Evolutionary conservation across 306 rosid genomes (phyloP), one percentile per base, ranked within the genome.

Genomic region (Herpetospermum pedunculosum): DNA sequence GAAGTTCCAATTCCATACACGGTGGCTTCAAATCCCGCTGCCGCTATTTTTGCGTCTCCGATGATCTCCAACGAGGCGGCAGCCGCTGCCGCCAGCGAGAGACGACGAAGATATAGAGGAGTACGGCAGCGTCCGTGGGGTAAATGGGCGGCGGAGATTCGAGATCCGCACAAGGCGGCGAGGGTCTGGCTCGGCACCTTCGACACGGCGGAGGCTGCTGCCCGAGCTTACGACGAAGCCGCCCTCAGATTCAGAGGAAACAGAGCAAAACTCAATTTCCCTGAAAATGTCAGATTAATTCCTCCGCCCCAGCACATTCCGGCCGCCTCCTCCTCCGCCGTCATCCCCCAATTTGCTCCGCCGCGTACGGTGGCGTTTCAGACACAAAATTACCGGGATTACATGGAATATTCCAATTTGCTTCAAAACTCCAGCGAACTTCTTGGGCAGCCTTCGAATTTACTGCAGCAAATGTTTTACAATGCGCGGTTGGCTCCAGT

Each of bases 111-210:
- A 79, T 94, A 89, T 82, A 85, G 98, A 78, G 98, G 98, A 74
- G 98, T 94, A 52, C 83, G 98, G 65, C 97, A 91, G 84, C 81
- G 98, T 23, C 98, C 98, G 0, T 94, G 98, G 98, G 98, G 98
- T 0, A 94, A 94, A 78, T 94, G 98, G 98, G 98, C 98, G 15
- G 98, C 98, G 2, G 98, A 94, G 74, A 94, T 94, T 65, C 92
- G 98, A 0, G 98, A 94, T 50, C 98, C 98, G 0, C 96, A 91
- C 76, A 94, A 89, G 82, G 98, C 98, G 5, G 96, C 98, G 0
- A 82, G 98, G 48, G 98, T 94, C 10, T 94, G 98, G 98, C 97
- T 94, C 3, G 98, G 98, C 0, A 94, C 98, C 0, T 94, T 94
- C 74, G 97, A 94, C 35, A 94, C 97, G 0, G 99, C 99, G 2